Conservation (phyloP, 2,329 filamentous ascomycete species). For the Macrophomina tecta region DNA sequence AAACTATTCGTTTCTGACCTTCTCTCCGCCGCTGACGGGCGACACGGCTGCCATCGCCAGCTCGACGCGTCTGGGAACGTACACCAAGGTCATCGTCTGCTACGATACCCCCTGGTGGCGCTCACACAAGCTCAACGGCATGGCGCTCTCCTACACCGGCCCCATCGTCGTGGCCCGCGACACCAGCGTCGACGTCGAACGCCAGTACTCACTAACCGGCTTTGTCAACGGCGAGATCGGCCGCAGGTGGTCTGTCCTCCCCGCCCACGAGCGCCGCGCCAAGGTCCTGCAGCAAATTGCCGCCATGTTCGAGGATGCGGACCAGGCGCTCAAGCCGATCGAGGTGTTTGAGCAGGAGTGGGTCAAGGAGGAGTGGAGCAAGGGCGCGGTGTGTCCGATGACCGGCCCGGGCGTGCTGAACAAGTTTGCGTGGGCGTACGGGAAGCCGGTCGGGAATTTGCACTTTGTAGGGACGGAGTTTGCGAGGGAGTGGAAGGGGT, state of each 20-base stretch:
- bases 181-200: constrained; percentile 37
- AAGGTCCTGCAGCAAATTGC: constrained; percentile 46
- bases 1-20: constrained; percentile 50
- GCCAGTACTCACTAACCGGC: constrained; percentile 47
- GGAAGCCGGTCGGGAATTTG: constrained; percentile 44
- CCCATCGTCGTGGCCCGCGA: constrained; percentile 38
- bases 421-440: constrained; percentile 31
- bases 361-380: constrained; percentile 36
- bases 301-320: constrained; percentile 35
- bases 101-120: constrained; percentile 57
- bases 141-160: constrained; percentile 50
- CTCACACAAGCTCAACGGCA: constrained; percentile 52
- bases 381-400: constrained; percentile 11
- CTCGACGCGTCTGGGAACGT: constrained; percentile 50
- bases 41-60: constrained; percentile 47
- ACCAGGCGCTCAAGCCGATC: constrained; percentile 8
- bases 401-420: constrained; percentile 28
- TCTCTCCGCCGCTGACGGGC: constrained; percentile 54
- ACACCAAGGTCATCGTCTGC: constrained; percentile 59
- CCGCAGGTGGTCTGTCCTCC: constrained; percentile 42
- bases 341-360: constrained; percentile 39
- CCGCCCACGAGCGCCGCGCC: constrained; percentile 37
- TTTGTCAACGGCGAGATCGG: constrained; percentile 50
- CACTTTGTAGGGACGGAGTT: constrained; percentile 64
- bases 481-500: constrained; percentile 60